Percentiles rank a stretch among this genome's conserved stretches.
Evolutionary conservation across 805 yeast species (phyloP).

Genomic region (Kluyveromyces nonfermentans): DNA sequence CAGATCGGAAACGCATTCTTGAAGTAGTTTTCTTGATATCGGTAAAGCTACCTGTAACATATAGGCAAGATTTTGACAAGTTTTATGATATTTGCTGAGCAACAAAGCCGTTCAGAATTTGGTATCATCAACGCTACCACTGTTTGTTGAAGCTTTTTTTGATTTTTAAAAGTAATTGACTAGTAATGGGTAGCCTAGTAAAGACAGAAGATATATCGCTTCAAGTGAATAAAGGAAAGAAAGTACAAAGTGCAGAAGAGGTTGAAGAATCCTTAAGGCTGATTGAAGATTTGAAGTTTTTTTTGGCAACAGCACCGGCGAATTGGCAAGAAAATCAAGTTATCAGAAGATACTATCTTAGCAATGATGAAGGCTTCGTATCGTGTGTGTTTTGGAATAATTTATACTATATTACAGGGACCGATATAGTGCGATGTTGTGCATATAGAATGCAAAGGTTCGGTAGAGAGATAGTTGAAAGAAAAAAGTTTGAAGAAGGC

Average conservation of each 20-base stretch:
- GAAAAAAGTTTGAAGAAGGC: constrained; percentile 95
- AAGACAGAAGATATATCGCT: constrained; percentile 5
- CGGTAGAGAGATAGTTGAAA: constrained; percentile 74
- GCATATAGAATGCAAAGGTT: constrained; percentile 82
- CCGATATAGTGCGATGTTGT: constrained; percentile 89
- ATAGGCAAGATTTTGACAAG: neutral
- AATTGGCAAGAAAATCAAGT: constrained; percentile 87
- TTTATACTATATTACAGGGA: constrained; percentile 84
- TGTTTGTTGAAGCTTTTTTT: no score
- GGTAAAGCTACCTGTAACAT: neutral
- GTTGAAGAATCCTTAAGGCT: constrained; percentile 48
- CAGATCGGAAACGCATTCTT: constrained; percentile 2
- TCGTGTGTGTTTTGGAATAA: constrained; percentile 89
- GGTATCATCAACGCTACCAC: neutral
- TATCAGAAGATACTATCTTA: constrained; percentile 74
- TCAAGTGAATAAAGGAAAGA: neutral
- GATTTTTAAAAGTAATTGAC: neutral
- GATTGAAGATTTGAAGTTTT: constrained; percentile 74
- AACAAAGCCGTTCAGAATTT: neutral
- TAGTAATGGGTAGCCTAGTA: neutral
- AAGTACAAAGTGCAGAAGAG: constrained; percentile 12
- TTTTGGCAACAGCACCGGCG: constrained; percentile 88
- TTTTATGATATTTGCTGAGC: no score
- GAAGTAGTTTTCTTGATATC: neutral
- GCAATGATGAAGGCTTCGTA: constrained; percentile 86